These are phyloP conservation scores for Lachancea cidri DNA, from an alignment of 805 yeast genomes.

Conservation along the genomic window DNA sequence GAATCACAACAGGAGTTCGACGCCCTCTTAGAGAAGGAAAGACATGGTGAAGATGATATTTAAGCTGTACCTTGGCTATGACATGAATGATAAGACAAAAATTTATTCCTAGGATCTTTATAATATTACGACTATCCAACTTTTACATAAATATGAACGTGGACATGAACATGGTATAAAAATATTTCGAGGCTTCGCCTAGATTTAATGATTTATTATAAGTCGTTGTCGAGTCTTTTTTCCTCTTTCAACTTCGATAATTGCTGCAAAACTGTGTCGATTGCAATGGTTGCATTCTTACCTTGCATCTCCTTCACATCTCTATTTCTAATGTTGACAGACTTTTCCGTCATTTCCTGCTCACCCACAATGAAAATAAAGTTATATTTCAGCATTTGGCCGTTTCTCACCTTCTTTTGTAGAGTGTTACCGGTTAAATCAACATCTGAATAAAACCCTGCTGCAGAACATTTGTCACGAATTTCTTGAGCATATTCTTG, in stretches of 20 bases:
- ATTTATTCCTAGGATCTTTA: neutral
- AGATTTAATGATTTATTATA: conserved; percentile 18
- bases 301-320: conserved; percentile 90
- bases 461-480: conserved; percentile 58
- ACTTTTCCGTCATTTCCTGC: conserved; percentile 70
- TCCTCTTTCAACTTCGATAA: conserved; percentile 62
- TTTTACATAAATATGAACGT: no score
- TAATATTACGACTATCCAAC: neutral
- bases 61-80: neutral
- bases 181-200: conserved; percentile 1
- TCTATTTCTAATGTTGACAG: conserved; percentile 95
- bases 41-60: conserved; percentile 10
- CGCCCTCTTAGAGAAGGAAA: conserved; percentile 14
- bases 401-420: conserved; percentile 96
- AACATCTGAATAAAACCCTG: conserved; percentile 86
- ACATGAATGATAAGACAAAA: neutral
- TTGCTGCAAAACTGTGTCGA: conserved; percentile 68
- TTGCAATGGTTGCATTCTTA: conserved; percentile 76
- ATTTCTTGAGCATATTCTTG: conserved; percentile 84
- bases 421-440: conserved; percentile 93
- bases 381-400: conserved; percentile 91
- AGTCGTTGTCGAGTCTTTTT: conserved; percentile 66
- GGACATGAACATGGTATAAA: neutral
- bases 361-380: conserved; percentile 97
- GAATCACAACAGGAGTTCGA: conserved; percentile 13